A percentile compares a stretch with the other conserved stretches of the same genome.
These are phyloP conservation scores for Pyrus communis DNA, from an alignment of 306 rosid genomes.

Conservation along the genomic window DNA sequence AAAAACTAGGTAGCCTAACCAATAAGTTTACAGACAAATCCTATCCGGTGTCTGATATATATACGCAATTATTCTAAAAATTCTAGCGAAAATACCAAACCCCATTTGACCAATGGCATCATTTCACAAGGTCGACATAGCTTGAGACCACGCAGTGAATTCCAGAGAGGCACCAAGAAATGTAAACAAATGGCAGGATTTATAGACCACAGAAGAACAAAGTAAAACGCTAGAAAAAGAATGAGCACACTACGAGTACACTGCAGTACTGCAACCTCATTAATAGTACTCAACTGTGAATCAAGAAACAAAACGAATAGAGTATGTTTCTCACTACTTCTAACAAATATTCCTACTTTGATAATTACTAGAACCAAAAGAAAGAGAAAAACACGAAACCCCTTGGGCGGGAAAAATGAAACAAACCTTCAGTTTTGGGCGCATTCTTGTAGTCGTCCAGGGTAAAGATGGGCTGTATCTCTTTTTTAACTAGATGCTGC, in stretches of 20 bases:
- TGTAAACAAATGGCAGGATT: background rate
- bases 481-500: constrained; percentile 46
- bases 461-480: constrained; percentile 44
- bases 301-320: background rate
- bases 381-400: background rate
- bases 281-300: background rate
- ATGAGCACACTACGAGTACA: background rate
- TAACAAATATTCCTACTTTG: background rate
- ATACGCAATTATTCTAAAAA: background rate
- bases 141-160: too few relatives aligned
- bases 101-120: background rate
- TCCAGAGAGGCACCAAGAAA: too few relatives aligned
- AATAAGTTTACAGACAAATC: background rate
- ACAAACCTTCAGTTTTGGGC: constrained; percentile 49
- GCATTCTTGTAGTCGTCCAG: constrained; percentile 49
- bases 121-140: too few relatives aligned
- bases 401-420: background rate
- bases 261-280: background rate
- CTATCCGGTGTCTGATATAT: background rate
- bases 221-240: background rate
- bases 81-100: background rate
- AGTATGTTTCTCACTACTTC: background rate
- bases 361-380: background rate
- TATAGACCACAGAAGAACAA: background rate
- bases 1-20: background rate